A percentile compares a stretch with the other conserved stretches of the same genome.
These are phyloP conservation scores for Saccharomycopsis hybrid DNA, from an alignment of 1,139 yeast genomes.

Conservation along the genomic window DNA sequence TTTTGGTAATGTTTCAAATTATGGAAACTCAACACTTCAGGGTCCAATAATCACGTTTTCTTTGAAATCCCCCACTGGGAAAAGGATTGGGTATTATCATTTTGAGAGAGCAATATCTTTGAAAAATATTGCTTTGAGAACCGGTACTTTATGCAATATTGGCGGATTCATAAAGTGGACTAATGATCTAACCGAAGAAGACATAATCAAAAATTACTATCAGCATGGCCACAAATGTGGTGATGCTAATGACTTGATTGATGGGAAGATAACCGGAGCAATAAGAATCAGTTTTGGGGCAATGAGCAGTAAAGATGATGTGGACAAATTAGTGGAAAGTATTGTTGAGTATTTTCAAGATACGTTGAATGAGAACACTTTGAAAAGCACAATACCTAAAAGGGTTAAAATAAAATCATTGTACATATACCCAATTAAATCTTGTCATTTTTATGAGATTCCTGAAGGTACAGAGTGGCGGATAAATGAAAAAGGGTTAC, in stretches of 20 bases:
- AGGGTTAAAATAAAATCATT: conserved; percentile 24
- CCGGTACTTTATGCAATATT: conserved; percentile 38
- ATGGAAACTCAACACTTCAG: conserved; percentile 20
- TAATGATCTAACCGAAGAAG: conserved; percentile 25
- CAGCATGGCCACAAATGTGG: conserved; percentile 36
- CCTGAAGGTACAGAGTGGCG: conserved; percentile 28
- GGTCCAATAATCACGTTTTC: conserved; percentile 37
- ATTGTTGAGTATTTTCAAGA: conserved; percentile 26
- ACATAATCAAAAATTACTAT: conserved; percentile 28
- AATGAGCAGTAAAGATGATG: conserved; percentile 30
- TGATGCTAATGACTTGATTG: conserved; percentile 33
- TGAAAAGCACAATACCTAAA: too few species aligned
- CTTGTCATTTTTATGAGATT: conserved; percentile 33
- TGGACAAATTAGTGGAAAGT: conserved; percentile 27
- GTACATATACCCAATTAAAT: conserved; percentile 35
- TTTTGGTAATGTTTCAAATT: conserved; percentile 20
- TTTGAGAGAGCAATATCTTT: conserved; percentile 31
- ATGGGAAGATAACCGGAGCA: conserved; percentile 35
- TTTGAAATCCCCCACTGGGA: conserved; percentile 26
- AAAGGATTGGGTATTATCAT: conserved; percentile 33
- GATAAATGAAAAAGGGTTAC: conserved; percentile 29
- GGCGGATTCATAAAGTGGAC: conserved; percentile 31
- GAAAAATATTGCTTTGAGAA: conserved; percentile 30
- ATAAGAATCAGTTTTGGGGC: conserved; percentile 38
- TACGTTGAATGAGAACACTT: conserved; percentile 6